Base-by-base conservation (phyloP, 2,329 filamentous ascomycete species). In the Ceratocystis ficicola region DNA sequence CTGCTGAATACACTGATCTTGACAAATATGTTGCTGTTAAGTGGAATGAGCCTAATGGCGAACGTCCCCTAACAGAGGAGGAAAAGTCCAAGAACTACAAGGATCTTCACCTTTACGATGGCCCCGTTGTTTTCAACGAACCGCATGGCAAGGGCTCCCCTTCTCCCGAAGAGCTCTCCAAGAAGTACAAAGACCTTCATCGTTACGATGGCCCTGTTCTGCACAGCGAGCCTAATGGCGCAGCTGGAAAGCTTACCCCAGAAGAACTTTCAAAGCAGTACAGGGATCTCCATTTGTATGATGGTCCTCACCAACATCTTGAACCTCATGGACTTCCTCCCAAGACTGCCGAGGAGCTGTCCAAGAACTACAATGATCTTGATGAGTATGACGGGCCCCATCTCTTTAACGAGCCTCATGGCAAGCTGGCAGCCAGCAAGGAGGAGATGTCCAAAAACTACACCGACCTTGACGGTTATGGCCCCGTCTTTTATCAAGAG, bases 401-500 rank as follows among this genome's bases (percentile, higher is more conserved):
- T 62, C 10, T 60, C 30, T 59, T 62, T 44, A 62, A 63, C 44
- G 64, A 66, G 36, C 62, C 65, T 2, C 59, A 68, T 41, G 69
- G 69, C 8, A 67, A 68, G 64, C 67, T 68, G n/a, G 68, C 68
- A 20, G 44, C 62, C 57, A 63, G 66, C 57, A 71, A 74, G 0
- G 74, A 76, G 48, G 74, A 75, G 65, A 71, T 70, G 1, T 74
- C 74, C 1, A 76, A 76, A 69, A 66, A 64, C 44, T 78, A 78
- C 65, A 74, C 74, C 63, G 78, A 80, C 62, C 72, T 80, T 46
- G 72, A 74, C 44, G 72, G 72, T 28, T 80, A 80, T 62, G 72
- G 73, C 44, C 68, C 73, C 2, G 74, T 76, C 64, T 72, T 69
- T 50, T 71, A 75, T 50, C 74, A 75, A 41, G 75, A 77, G 64